Percentiles rank a stretch among this genome's conserved stretches.
These are phyloP conservation scores for Globisporangium acanthophoron DNA, from an alignment of 352 stramenopile species.

Conservation along the genomic window DNA sequence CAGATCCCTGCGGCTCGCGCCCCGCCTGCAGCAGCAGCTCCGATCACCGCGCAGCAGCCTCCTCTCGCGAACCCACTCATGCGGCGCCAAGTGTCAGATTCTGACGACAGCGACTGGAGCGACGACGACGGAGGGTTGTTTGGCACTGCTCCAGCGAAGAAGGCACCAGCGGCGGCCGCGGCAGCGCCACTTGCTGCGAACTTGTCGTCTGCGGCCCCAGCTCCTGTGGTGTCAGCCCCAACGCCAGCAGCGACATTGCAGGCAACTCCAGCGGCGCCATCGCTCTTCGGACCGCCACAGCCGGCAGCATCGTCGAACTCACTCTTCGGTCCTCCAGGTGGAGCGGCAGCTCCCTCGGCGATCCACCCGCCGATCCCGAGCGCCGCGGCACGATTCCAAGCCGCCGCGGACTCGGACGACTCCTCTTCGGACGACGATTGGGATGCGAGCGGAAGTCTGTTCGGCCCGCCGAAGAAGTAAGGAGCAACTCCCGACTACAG, in stretches of 20 bases:
- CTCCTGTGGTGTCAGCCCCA: slow-evolving; percentile 12
- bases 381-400: slow-evolving; percentile 34
- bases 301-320: slow-evolving; percentile 5
- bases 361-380: slow-evolving; percentile 44
- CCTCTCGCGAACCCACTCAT: slow-evolving; percentile 28
- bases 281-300: slow-evolving; percentile 18
- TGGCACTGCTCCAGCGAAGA: slow-evolving; percentile 28
- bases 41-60: slow-evolving; percentile 17
- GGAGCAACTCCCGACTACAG: not conserved
- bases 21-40: slow-evolving; percentile 5
- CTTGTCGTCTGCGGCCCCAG: not conserved
- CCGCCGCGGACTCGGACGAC: slow-evolving; percentile 35
- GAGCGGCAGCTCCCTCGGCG: slow-evolving; percentile 10
- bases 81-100: slow-evolving; percentile 35
- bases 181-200: slow-evolving; percentile 9
- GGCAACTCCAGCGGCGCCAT: slow-evolving; percentile 7
- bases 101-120: slow-evolving; percentile 61
- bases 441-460: slow-evolving; percentile 58
- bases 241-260: slow-evolving; percentile 3
- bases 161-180: slow-evolving; percentile 15
- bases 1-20: slow-evolving; percentile 6
- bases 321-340: slow-evolving; percentile 19
- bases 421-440: slow-evolving; percentile 49
- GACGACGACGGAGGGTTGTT: slow-evolving; percentile 49
- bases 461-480: slow-evolving; percentile 29